Percentiles rank a stretch among this genome's conserved stretches.
These are phyloP conservation scores for Gonapodya sp. DNA, from an alignment of 192 early-diverging fungal species.

Conservation along the genomic window DNA sequence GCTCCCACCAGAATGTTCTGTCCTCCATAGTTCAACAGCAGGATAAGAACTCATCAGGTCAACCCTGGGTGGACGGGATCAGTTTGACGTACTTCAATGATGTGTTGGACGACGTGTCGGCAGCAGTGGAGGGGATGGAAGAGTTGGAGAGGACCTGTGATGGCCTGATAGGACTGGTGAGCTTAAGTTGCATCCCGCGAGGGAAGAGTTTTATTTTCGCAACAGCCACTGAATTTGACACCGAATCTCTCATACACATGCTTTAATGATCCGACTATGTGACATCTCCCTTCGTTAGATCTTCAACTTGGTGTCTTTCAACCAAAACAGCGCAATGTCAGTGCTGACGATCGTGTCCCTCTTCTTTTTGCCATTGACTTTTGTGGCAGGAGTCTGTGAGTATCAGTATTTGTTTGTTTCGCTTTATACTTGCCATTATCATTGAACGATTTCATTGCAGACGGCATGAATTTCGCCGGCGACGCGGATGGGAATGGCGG, in stretches of 20 bases:
- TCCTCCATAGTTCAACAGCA: neutral
- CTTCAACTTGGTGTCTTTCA: neutral
- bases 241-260: no score
- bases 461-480: constrained; percentile 6
- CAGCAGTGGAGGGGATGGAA: neutral
- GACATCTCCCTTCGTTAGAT: neutral
- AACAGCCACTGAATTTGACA: no score
- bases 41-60: neutral
- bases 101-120: neutral
- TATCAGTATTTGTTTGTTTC: neutral
- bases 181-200: neutral
- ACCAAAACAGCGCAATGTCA: constrained; percentile 6
- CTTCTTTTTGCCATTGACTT: constrained; percentile 7
- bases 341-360: constrained; percentile 1
- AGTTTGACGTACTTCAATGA: neutral
- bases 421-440: neutral
- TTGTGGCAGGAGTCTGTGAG: constrained; percentile 1
- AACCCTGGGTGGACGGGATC: neutral
- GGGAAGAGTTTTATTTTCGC: neutral
- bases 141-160: neutral
- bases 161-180: neutral
- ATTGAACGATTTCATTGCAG: neutral
- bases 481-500: neutral
- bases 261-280: no score
- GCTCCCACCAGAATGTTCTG: neutral